Evolutionary conservation across 306 rosid species (phyloP).

Genomic region (Acacia melanoxylon): DNA sequence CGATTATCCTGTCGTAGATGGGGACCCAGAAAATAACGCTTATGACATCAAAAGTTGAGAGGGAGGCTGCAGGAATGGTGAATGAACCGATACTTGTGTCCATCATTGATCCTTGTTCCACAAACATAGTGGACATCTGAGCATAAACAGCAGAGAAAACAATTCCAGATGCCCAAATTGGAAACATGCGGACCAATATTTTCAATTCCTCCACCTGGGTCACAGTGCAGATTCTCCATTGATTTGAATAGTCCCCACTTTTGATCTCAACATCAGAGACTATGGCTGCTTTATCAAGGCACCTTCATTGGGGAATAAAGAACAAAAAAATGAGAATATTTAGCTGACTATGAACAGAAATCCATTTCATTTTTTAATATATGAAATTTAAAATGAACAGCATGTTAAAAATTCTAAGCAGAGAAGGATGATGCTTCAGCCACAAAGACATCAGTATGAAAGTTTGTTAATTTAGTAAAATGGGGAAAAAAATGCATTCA

Average conservation of each 20-base stretch:
- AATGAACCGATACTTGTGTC: slow-evolving; percentile 77
- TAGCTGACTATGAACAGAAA: not conserved
- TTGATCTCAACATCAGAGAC: slow-evolving; percentile 57
- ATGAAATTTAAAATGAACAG: not conserved
- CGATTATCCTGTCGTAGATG: slow-evolving; percentile 67
- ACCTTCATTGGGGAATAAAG: slow-evolving; percentile 48
- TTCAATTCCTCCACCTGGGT: slow-evolving; percentile 96
- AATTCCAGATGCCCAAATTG: slow-evolving; percentile 91
- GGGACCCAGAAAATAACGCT: slow-evolving; percentile 97
- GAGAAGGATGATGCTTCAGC: not conserved
- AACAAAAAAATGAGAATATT: not conserved
- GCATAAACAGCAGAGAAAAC: slow-evolving; percentile 90
- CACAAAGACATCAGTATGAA: not conserved
- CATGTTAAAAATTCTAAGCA: slow-evolving; percentile 2
- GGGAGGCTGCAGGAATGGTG: slow-evolving; percentile 91
- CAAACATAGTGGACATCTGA: slow-evolving; percentile 94
- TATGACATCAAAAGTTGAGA: slow-evolving; percentile 70
- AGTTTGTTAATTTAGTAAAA: not conserved
- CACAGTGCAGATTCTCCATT: slow-evolving; percentile 89
- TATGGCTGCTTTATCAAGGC: slow-evolving; percentile 88
- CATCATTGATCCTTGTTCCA: slow-evolving; percentile 92
- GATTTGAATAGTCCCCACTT: slow-evolving; percentile 61
- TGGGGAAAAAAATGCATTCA: not conserved
- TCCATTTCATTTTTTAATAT: not conserved
- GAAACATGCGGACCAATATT: slow-evolving; percentile 93